Conservation (phyloP, 1,139 yeast species). For the Taphrina flavorubra region DNA sequence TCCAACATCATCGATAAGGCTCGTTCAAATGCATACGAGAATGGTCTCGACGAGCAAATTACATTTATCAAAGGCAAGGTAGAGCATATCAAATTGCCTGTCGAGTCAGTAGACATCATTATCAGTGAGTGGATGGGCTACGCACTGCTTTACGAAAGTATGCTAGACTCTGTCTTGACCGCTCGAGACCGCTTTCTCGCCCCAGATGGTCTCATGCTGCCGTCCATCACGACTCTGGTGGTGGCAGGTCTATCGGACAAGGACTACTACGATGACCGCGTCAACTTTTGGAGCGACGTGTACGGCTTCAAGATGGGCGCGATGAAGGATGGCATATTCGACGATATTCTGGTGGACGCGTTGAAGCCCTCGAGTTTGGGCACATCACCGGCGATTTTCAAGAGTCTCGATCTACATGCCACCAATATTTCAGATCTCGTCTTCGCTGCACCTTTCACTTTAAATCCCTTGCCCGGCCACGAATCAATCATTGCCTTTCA, state of each 20-base stretch:
- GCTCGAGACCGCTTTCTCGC: conserved; percentile 91
- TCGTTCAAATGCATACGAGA: conserved; percentile 75
- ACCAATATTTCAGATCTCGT: conserved; percentile 63
- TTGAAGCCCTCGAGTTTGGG: conserved; percentile 63
- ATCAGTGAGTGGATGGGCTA: conserved; percentile 99
- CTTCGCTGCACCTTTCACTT: conserved; percentile 43
- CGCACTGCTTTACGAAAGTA: conserved; percentile 90
- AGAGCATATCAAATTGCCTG: conserved; percentile 90
- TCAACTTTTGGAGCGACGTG: conserved; percentile 64
- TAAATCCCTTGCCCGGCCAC: conserved; percentile 35
- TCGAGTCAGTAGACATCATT: conserved; percentile 80
- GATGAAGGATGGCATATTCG: conserved; percentile 54
- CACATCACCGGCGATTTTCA: conserved; percentile 59
- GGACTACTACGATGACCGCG: conserved; percentile 61
- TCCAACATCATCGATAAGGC: conserved; percentile 96
- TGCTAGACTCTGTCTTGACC: conserved; percentile 93
- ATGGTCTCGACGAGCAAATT: conserved; percentile 85
- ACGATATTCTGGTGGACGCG: conserved; percentile 68
- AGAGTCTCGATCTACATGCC: conserved; percentile 65
- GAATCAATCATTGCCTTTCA: conserved; percentile 45
- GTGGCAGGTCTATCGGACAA: conserved; percentile 64
- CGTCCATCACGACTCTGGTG: conserved; percentile 61
- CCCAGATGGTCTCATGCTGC: conserved; percentile 57
- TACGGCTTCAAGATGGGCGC: conserved; percentile 59
- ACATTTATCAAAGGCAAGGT: conserved; percentile 90